Base-by-base conservation (phyloP, 441 rosid species). In the Populus hybrid region DNA sequence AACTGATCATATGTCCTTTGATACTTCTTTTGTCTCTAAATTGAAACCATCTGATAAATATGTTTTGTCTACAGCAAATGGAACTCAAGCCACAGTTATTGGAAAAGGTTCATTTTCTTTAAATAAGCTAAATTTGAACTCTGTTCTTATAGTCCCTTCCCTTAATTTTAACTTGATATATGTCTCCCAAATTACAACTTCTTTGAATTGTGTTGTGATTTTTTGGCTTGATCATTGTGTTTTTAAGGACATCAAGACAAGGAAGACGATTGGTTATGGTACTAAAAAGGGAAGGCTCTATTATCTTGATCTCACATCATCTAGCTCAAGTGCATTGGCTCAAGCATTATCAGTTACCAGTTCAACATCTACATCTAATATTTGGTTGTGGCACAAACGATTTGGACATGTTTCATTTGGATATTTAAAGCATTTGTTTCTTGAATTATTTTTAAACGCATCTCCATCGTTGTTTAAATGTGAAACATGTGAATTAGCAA, bases 401-500 rank as follows among this genome's bases (percentile, higher is more conserved):
- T 40, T 61, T 61, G 54, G 68, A 8, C 71, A 75, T 24, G 18
- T 35, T 0, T 65, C 9, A 0, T 74, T 74, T 65, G 18, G 61
- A 36, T 24, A 65, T 24, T 65, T 75, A 26, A 74, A 74, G 14
- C 1, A 16, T 26, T 64, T 23, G 0, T 64, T 65, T 75, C 70
- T 18, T 1, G 2, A 65, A 0, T 11, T 36, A 0, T 75, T 75
- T 14, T 64, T 6, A 23, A 65, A 74, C 0, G 1, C 32, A n/a
- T 34, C 57, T 6, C 2, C 0, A 0, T 10, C 35, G 24, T 1
- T 8, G 0, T 16, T 76, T 21, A 66, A 50, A 16, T 32, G 64
- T 40, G 73, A 79, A 18, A 64, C 20, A 1, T 63, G 8, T 71
- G 73, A 75, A 70, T 10, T 80, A 10, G 42, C 72, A 6, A 80